These are phyloP conservation scores for Acer negundo DNA, from an alignment of 345 rosid genomes.

Conservation along the genomic window DNA sequence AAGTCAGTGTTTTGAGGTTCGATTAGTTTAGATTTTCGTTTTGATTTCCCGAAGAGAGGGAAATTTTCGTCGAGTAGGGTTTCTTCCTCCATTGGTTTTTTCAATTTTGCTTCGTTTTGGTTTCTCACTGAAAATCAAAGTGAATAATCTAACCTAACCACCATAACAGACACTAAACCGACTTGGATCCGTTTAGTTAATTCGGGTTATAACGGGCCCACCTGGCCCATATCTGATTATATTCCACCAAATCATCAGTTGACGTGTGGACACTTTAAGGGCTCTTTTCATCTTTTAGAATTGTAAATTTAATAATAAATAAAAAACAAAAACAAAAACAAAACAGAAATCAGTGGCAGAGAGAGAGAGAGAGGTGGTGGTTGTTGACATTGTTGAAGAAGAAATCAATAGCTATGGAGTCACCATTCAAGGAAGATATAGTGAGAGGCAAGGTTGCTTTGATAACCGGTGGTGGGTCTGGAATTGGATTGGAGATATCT, in stretches of 20 bases:
- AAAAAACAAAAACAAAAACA: too few relatives aligned
- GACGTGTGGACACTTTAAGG: neutral
- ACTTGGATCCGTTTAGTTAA: too few relatives aligned
- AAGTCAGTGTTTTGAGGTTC: neutral
- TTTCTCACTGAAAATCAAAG: neutral
- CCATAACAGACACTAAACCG: too few relatives aligned
- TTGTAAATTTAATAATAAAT: too few relatives aligned
- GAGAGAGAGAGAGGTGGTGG: neutral
- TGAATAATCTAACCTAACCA: too few relatives aligned
- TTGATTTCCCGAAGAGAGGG: slow-evolving; percentile 58
- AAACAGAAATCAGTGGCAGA: neutral
- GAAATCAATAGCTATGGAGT: slow-evolving; percentile 41
- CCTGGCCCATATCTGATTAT: too few relatives aligned
- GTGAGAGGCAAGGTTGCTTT: slow-evolving; percentile 63
- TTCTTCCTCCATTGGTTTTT: slow-evolving; percentile 28
- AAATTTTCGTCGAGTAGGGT: slow-evolving; percentile 37
- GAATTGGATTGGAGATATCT: slow-evolving; percentile 81
- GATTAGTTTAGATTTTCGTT: slow-evolving; percentile 13
- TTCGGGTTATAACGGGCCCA: too few relatives aligned
- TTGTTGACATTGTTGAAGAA: neutral
- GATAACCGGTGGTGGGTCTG: slow-evolving; percentile 89
- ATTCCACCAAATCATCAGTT: neutral
- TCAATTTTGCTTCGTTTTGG: neutral
- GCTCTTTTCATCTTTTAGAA: too few relatives aligned
- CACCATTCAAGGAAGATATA: slow-evolving; percentile 63